Base-by-base conservation (phyloP, 257 asterid genomes). In the Lantana camara region DNA sequence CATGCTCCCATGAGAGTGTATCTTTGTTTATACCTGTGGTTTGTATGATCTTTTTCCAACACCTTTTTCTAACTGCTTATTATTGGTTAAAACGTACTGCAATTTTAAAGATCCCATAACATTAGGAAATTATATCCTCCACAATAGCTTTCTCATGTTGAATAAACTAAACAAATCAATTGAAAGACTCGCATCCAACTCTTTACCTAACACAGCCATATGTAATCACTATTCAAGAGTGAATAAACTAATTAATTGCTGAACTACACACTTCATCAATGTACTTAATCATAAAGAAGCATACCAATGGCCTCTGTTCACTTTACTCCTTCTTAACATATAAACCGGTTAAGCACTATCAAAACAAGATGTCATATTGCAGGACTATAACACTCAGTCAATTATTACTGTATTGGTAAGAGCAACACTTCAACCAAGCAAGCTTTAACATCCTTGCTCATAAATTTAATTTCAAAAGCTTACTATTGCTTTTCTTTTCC, bases 381-480 rank as follows among this genome's bases (percentile, higher is more conserved):
- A 42, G 22, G 35, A 29, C 47, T 52, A 53, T 53, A 21, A 40
- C 52, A 53, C 62, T 23, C 46, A 52, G 52, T 53, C 12, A 35
- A 7, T 30, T 35, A 10, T 9, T 35, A 35, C 7, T 35, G 40
- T 11, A n/a, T 16, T 52, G 38, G 42, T 29, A 21, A 37, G 38
- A 32, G 15, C 15, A 16, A 22, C 27, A 40, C 32, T 2, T 27
- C 32, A 2, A 27, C 32, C 32, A 27, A 27, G 4, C 32, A 27
- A 27, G 5, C 32, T 27, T n/a, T n/a, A n/a, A n/a, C 16, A 30
- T 30, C 35, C 7, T 30, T 30, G 51, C 20, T 52, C 9, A 21
- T 23, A 40, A 40, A 22, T 23, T 37, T 38, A 51, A 38, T 22
- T 22, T 19, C 24, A 57, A 16, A 32, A 35, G 12, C 13, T 49